Conservation (phyloP, 352 stramenopile species). For the Ophiocytium majus region DNA sequence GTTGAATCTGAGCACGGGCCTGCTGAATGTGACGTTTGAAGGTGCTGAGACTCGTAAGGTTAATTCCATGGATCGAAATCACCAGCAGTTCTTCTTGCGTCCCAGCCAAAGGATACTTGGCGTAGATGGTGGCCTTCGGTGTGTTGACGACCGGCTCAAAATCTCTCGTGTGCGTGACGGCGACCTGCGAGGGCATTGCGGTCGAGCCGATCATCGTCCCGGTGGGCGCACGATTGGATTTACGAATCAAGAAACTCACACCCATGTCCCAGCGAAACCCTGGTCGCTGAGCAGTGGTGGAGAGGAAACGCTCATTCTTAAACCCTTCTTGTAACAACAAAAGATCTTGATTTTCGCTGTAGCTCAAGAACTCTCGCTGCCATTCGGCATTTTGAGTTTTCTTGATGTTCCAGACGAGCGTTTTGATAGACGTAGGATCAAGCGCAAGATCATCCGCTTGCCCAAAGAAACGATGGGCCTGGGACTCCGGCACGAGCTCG, state of each 20-base stretch:
- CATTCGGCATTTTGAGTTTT: not conserved
- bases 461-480: too few relatives aligned
- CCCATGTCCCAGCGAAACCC: conserved; percentile 14
- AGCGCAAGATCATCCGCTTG: too few relatives aligned
- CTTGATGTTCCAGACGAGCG: conserved; percentile 10
- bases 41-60: not conserved
- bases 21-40: not conserved
- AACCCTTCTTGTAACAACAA: not conserved
- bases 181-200: not conserved
- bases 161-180: not conserved
- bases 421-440: too few relatives aligned
- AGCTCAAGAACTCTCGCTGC: not conserved
- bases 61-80: conserved; percentile 4
- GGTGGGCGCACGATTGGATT: not conserved
- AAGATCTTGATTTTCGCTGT: not conserved
- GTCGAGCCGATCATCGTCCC: conserved; percentile 1
- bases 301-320: not conserved
- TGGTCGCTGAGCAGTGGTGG: not conserved
- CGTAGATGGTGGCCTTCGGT: not conserved
- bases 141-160: not conserved
- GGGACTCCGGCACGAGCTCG: too few relatives aligned
- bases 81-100: not conserved
- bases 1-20: not conserved
- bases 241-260: not conserved
- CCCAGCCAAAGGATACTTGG: not conserved